Conservation (phyloP, 1,139 yeast species). For the Blastobotrys apis region DNA sequence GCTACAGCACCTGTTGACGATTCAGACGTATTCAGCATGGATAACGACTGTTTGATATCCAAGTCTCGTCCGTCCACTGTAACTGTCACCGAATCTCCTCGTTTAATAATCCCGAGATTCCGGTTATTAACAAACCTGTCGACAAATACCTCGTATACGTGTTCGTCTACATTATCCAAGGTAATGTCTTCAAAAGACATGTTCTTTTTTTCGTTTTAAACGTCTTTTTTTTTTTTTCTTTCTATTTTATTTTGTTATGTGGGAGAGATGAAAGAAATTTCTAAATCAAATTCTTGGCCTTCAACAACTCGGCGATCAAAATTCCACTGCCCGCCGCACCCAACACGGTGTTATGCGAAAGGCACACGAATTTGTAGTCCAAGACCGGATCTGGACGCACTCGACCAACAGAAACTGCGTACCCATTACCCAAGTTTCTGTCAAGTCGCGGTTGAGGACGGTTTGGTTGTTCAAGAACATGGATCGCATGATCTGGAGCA, state of each 20-base stretch:
- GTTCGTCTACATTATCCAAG: constrained; percentile 39
- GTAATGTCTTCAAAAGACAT: background rate
- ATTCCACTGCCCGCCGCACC: constrained; percentile 99
- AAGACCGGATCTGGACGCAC: constrained; percentile 88
- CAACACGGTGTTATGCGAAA: constrained; percentile 92
- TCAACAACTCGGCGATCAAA: constrained; percentile 85
- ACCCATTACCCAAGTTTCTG: constrained; percentile 92
- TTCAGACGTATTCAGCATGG: constrained; percentile 36
- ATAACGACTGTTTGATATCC: constrained; percentile 35
- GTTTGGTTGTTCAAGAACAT: constrained; percentile 83
- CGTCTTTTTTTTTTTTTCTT: background rate
- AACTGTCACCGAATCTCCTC: constrained; percentile 33
- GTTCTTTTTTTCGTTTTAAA: background rate
- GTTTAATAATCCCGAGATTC: constrained; percentile 47
- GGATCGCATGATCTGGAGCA: constrained; percentile 90
- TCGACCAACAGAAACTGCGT: constrained; percentile 93
- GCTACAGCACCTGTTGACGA: constrained; percentile 67
- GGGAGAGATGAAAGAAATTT: background rate
- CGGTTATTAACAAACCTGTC: constrained; percentile 24
- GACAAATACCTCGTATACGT: constrained; percentile 47
- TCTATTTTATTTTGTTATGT: background rate
- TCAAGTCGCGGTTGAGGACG: constrained; percentile 98
- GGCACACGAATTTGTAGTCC: constrained; percentile 92
- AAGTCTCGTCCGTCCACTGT: constrained; percentile 34
- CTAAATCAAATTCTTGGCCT: constrained; percentile 70